Conservation (phyloP, 2,329 filamentous ascomycete species). For the Cladosporium sp. region DNA sequence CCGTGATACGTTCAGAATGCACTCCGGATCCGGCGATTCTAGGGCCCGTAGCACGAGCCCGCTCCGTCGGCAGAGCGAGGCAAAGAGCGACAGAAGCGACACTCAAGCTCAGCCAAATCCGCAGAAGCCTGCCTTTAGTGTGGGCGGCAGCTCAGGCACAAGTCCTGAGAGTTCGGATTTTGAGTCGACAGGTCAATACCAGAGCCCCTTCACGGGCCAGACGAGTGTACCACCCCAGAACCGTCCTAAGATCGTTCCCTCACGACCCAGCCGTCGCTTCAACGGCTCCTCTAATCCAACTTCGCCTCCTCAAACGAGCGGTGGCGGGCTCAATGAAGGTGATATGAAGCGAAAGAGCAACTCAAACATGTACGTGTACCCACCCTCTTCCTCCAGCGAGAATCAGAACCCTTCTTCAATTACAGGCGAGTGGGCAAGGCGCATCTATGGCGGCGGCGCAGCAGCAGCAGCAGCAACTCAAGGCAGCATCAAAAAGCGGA, state of each 20-base stretch:
- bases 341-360: constrained; percentile 26
- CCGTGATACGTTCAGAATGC: constrained; percentile 37
- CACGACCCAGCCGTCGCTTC: constrained; percentile 26
- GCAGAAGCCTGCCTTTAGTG: constrained; percentile 8
- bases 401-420: constrained; percentile 4
- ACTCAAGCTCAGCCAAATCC: background rate
- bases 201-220: background rate
- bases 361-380: constrained; percentile 30
- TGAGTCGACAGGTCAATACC: background rate
- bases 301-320: constrained; percentile 6
- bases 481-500: constrained; percentile 8
- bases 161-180: constrained; percentile 6
- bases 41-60: constrained; percentile 27
- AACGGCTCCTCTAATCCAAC: constrained; percentile 19
- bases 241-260: constrained; percentile 31
- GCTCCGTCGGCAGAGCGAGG: constrained; percentile 10
- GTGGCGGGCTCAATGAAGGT: constrained; percentile 16
- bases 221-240: constrained; percentile 4
- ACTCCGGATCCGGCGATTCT: constrained; percentile 14
- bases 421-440: constrained; percentile 9
- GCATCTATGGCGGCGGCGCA: constrained; percentile 15
- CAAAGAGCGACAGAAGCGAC: constrained; percentile 13
- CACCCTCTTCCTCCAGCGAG: constrained; percentile 15
- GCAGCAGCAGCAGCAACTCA: background rate
- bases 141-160: constrained; percentile 8